Evolutionary conservation across 306 rosid genomes (phyloP).

Genomic region (Amphicarpaea edgeworthii): DNA sequence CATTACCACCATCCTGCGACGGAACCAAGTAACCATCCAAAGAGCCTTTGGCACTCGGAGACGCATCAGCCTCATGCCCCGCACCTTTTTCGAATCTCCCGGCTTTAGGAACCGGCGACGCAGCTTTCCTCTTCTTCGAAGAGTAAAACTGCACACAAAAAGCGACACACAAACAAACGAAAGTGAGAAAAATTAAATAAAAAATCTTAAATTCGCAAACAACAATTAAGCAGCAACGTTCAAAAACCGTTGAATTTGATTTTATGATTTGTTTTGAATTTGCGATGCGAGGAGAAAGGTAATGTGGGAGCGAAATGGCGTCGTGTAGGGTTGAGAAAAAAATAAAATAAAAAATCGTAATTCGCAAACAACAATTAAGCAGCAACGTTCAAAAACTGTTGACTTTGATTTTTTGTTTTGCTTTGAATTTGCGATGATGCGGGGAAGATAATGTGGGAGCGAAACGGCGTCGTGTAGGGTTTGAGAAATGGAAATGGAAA

Average conservation of each 20-base stretch:
- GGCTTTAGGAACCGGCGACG: slow-evolving; percentile 61
- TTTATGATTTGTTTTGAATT: neutral
- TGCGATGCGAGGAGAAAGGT: neutral
- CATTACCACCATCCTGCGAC: slow-evolving; percentile 63
- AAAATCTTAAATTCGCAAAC: neutral
- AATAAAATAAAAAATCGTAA: neutral
- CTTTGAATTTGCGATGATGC: neutral
- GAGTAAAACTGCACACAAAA: slow-evolving; percentile 66
- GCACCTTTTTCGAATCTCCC: slow-evolving; percentile 65
- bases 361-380: slow-evolving; percentile 11
- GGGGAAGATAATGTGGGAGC: neutral
- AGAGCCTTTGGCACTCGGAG: slow-evolving; percentile 75
- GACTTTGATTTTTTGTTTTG: too few species aligned
- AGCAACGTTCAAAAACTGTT: neutral
- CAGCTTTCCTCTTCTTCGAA: slow-evolving; percentile 83
- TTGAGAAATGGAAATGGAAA: neutral
- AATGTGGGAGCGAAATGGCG: slow-evolving; percentile 12
- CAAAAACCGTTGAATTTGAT: neutral
- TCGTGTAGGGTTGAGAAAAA: slow-evolving; percentile 46
- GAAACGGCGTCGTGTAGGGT: slow-evolving; percentile 44
- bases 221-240: slow-evolving; percentile 8
- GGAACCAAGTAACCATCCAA: slow-evolving; percentile 67
- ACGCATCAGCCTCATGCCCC: slow-evolving; percentile 55
- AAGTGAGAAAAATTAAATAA: neutral
- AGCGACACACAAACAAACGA: slow-evolving; percentile 10